Evolutionary conservation across 129 eudicot genomes (phyloP).

Genomic region (Cynara cardunculus): DNA sequence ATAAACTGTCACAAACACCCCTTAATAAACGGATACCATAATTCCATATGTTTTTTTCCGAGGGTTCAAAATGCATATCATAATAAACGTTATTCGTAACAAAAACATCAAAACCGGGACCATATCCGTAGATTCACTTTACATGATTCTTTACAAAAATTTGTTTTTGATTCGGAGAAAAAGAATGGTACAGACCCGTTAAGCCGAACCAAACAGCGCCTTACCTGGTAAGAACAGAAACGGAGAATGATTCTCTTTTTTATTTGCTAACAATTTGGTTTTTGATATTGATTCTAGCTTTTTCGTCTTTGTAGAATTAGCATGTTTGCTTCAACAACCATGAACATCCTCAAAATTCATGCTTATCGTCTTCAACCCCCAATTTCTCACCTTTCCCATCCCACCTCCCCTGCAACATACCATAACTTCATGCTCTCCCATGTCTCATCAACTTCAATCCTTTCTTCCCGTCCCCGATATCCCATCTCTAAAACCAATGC

Average conservation of each 20-base stretch:
- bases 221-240: background rate
- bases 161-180: too few relatives aligned
- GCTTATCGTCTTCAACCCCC: constrained; percentile 27
- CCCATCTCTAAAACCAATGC: constrained; percentile 13
- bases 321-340: constrained; percentile 34
- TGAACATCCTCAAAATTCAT: constrained; percentile 36
- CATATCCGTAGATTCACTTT: too few relatives aligned
- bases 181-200: too few relatives aligned
- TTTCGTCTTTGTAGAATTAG: constrained; percentile 14
- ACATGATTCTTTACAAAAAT: too few relatives aligned
- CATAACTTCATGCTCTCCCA: constrained; percentile 16
- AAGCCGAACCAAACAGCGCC: background rate
- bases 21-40: too few relatives aligned
- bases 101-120: too few relatives aligned
- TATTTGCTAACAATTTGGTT: background rate
- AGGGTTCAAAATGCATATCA: too few relatives aligned
- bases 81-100: too few relatives aligned
- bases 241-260: background rate
- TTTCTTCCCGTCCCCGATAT: constrained; percentile 19
- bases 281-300: background rate
- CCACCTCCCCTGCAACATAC: constrained; percentile 4
- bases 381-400: constrained; percentile 15
- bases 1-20: too few relatives aligned
- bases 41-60: too few relatives aligned
- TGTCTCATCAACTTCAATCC: background rate